A percentile compares a stretch with the other conserved stretches of the same genome.
Conservation (phyloP, 306 rosid species). For the Citrullus colocynthis region DNA sequence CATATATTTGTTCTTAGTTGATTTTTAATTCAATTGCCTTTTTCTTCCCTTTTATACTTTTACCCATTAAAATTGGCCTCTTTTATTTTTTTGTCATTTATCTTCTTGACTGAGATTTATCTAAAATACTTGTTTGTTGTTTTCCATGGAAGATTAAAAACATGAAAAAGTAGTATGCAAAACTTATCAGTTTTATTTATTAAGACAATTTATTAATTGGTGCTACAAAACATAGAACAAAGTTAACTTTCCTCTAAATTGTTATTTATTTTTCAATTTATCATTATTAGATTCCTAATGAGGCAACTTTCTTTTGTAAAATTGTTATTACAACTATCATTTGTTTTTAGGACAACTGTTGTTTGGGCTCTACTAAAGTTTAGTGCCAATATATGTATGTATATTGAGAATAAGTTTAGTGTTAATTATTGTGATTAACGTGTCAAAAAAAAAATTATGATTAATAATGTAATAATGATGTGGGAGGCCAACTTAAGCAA, state of each 20-base stretch:
- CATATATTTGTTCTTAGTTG: background rate
- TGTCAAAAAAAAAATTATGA: background rate
- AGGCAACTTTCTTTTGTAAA: too few relatives aligned
- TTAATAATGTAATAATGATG: background rate
- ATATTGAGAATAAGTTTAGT: background rate
- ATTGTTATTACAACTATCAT: background rate
- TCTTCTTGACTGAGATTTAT: too few relatives aligned
- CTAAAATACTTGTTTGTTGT: too few relatives aligned
- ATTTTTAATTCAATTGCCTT: background rate
- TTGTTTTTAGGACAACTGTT: background rate
- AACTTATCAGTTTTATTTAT: too few relatives aligned
- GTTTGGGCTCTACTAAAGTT: background rate
- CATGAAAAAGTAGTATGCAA: too few relatives aligned
- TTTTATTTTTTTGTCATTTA: background rate
- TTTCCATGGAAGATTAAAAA: too few relatives aligned
- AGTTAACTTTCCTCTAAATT: too few relatives aligned
- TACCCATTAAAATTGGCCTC: background rate
- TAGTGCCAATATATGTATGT: too few relatives aligned
- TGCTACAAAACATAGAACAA: too few relatives aligned
- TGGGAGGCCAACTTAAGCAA: background rate
- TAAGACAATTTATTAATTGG: too few relatives aligned
- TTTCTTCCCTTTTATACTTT: background rate
- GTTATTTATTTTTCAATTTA: background rate
- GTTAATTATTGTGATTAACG: background rate
- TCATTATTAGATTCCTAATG: background rate